These are phyloP conservation scores for Prunus dulcis DNA, from an alignment of 306 rosid genomes.

Conservation along the genomic window DNA sequence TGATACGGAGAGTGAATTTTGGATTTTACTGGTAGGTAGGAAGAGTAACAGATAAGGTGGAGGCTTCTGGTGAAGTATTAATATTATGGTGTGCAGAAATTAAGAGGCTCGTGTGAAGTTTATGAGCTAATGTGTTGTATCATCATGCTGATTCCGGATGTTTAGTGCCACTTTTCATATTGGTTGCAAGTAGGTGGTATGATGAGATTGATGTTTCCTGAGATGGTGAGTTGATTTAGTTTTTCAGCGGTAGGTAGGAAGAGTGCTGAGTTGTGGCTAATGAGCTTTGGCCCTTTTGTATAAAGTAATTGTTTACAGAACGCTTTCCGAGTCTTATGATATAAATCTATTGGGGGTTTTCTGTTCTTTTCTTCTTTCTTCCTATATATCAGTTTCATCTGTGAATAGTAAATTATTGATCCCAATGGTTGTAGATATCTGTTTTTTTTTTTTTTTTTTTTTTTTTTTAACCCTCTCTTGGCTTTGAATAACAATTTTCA, in stretches of 20 bases:
- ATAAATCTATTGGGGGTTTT: not conserved
- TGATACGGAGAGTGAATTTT: not conserved
- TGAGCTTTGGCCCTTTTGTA: conserved; percentile 21
- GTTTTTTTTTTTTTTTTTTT: accelerated
- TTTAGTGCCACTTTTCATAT: conserved; percentile 3
- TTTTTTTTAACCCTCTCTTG: no score
- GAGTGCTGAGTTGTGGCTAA: conserved; percentile 15
- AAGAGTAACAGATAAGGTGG: not conserved
- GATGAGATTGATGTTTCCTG: conserved; percentile 18
- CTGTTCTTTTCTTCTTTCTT: not conserved
- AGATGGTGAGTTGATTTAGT: conserved; percentile 18
- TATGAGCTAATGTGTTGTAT: conserved; percentile 22
- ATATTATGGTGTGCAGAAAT: not conserved
- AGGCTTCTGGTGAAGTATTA: conserved; percentile 26
- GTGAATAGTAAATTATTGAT: no score
- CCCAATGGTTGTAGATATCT: no score
- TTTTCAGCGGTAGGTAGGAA: conserved; percentile 12
- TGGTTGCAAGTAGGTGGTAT: not conserved
- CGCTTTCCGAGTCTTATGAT: conserved; percentile 15
- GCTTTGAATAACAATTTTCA: no score
- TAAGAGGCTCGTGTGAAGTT: conserved; percentile 25
- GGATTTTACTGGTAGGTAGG: not conserved
- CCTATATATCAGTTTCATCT: not conserved
- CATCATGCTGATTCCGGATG: conserved; percentile 16
- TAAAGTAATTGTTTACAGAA: conserved; percentile 1